Base-by-base conservation (phyloP, 2,329 filamentous ascomycete genomes). In the Neofusicoccum laricinum region DNA sequence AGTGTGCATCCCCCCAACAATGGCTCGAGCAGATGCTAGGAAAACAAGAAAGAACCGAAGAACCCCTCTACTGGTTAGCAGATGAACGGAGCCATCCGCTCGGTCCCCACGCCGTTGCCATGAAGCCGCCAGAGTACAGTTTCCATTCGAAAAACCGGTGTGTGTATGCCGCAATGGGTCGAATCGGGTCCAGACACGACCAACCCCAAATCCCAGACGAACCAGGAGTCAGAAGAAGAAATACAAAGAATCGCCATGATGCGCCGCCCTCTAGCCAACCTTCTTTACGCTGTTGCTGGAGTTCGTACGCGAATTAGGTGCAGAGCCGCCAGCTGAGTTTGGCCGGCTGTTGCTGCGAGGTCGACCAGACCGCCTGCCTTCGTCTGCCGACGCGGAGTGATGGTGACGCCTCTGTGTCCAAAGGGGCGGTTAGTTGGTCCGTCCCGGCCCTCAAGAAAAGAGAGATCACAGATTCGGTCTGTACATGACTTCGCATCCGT, bases 301-400 rank as follows among this genome's bases (percentile, higher is more conserved):
- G 21, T 50, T 61, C 17, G 63, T 49, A 36, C 63, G 63, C 46
- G 63, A 61, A 45, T 48, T 45, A 32, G 61, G 15, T 38, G 50
- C 63, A 34, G 53, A 50, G 41, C 61, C 53, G 36, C 66, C 64
- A 63, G 76, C 72, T 61, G 76, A 78, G 57, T 68, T 70, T 49
- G 76, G 73, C 40, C 75, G 75, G 68, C 74, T 77, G 70, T 77
- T 78, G 72, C 76, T 78, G 51, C 76, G 73, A 64, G 72, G 70
- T 66, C 76, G 74, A 62, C 72, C 74, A 67, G 69, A 68, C 62
- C 73, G 71, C 67, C 75, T 61, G 73, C 70, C 69, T 65, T 75
- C 73, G 68, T 74, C 75, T 68, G 74, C 71, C 25, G 66, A 65
- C 67, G 75, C 71, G 40, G 66, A 65, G 49, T 65, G 63, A 68